A percentile compares a stretch with the other conserved stretches of the same genome.
phyloP scores from a whole-genome alignment of 1,284 basidiomycete species.

The Pisolithus thermaeus region DNA sequence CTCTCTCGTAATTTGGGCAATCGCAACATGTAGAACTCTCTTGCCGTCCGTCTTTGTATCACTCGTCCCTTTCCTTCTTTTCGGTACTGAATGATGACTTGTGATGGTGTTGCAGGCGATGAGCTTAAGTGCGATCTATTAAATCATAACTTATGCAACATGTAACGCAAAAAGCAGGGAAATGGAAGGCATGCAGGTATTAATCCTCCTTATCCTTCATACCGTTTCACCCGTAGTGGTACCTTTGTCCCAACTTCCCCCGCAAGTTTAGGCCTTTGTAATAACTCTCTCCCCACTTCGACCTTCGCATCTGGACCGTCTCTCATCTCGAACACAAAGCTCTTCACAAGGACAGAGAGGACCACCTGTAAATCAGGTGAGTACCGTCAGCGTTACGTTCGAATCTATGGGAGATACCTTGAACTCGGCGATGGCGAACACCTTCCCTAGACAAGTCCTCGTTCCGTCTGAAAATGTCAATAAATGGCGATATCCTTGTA shows the following conservation, averaged over 20 bases:
- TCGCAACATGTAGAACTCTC: too few relatives aligned
- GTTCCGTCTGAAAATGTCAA: conserved; percentile 27
- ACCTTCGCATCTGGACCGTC: conserved; percentile 36
- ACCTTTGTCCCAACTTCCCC: conserved; percentile 38
- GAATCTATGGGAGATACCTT: conserved; percentile 17
- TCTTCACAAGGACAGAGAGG: conserved; percentile 35
- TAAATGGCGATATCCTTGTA: conserved; percentile 24
- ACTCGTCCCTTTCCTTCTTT: too few relatives aligned
- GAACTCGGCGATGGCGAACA: conserved; percentile 27
- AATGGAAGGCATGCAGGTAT: too few relatives aligned
- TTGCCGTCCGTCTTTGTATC: too few relatives aligned
- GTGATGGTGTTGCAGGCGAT: too few relatives aligned
- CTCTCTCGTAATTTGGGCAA: too few relatives aligned
- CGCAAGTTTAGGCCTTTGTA: conserved; percentile 38
- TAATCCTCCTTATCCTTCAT: background rate
- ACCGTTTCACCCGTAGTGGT: conserved; percentile 32
- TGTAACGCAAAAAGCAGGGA: too few relatives aligned
- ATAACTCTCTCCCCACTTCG: conserved; percentile 28
- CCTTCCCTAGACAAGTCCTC: conserved; percentile 27
- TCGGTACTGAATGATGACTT: too few relatives aligned
- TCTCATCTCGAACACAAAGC: conserved; percentile 40
- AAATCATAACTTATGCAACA: too few relatives aligned
- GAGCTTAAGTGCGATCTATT: too few relatives aligned
- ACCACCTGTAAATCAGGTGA: background rate
- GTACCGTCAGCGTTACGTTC: too few relatives aligned